phyloP scores from a whole-genome alignment of 2,329 filamentous ascomycete genomes.

The Apiospora koreana region DNA sequence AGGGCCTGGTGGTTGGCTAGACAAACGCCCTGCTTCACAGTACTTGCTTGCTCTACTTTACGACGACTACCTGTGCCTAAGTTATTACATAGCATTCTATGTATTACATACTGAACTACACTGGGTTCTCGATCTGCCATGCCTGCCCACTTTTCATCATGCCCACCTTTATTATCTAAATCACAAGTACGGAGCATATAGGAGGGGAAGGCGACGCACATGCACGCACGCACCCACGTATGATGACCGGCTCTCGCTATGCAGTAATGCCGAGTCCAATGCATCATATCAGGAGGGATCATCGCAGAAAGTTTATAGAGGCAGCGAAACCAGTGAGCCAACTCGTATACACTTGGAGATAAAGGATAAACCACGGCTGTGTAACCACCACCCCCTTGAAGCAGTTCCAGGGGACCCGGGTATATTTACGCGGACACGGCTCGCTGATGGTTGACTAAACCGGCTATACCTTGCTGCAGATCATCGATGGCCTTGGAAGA shows the following conservation, averaged over 20 bases:
- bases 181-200: background rate
- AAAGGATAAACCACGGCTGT: background rate
- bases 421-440: slow-evolving; percentile 1
- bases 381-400: background rate
- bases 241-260: background rate
- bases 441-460: slow-evolving; percentile 3
- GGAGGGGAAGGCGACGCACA: background rate
- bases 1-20: background rate
- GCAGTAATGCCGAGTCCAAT: background rate
- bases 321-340: background rate
- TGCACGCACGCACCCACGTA: background rate
- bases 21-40: background rate
- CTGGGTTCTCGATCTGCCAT: background rate
- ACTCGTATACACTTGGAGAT: background rate
- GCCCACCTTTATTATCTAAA: background rate
- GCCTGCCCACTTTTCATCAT: background rate
- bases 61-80: background rate
- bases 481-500: slow-evolving; percentile 7
- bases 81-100: background rate
- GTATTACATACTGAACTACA: background rate
- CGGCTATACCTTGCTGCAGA: slow-evolving; percentile 8
- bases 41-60: background rate
- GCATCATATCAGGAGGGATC: background rate
- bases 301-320: background rate
- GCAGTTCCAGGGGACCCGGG: background rate